These are phyloP conservation scores for Sclerotinia spermophila DNA, from an alignment of 2,329 filamentous ascomycete species.

Conservation along the genomic window DNA sequence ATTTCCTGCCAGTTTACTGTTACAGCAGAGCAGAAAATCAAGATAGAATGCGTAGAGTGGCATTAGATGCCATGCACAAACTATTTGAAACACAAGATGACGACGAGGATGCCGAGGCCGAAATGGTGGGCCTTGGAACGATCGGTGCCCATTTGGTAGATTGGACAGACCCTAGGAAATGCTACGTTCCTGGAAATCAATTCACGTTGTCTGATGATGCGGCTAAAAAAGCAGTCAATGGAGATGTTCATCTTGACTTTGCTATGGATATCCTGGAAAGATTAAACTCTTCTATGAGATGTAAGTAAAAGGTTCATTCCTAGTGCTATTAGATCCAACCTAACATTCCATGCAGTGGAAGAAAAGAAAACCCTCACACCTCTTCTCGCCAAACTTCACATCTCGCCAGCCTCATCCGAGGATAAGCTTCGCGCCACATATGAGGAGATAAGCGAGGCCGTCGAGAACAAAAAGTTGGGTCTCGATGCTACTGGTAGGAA, in stretches of 20 bases:
- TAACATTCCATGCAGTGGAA: conserved; percentile 54
- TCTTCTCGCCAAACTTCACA: conserved; percentile 77
- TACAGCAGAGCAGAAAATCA: conserved; percentile 82
- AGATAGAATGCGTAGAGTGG: conserved; percentile 70
- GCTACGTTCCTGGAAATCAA: conserved; percentile 48
- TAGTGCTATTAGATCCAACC: neutral
- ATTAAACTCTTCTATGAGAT: conserved; percentile 61
- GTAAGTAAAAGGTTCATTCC: conserved; percentile 46
- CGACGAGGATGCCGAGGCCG: conserved; percentile 70
- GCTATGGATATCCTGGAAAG: conserved; percentile 74
- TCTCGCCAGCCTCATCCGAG: conserved; percentile 63
- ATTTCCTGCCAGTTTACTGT: conserved; percentile 93
- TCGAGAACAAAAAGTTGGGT: conserved; percentile 55
- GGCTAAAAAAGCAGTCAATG: conserved; percentile 63
- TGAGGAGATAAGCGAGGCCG: conserved; percentile 55
- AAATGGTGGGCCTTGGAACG: conserved; percentile 73
- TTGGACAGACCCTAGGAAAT: conserved; percentile 92
- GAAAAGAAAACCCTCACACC: conserved; percentile 79
- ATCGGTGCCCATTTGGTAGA: conserved; percentile 83
- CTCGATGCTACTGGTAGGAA: conserved; percentile 61
- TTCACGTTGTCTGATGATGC: conserved; percentile 48
- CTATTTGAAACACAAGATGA: conserved; percentile 70
- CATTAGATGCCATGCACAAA: conserved; percentile 70
- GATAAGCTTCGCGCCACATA: conserved; percentile 57
- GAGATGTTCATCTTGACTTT: conserved; percentile 76